Evolutionary conservation across 1,284 basidiomycete species (phyloP).

Genomic region (Phylloporus sp.): DNA sequence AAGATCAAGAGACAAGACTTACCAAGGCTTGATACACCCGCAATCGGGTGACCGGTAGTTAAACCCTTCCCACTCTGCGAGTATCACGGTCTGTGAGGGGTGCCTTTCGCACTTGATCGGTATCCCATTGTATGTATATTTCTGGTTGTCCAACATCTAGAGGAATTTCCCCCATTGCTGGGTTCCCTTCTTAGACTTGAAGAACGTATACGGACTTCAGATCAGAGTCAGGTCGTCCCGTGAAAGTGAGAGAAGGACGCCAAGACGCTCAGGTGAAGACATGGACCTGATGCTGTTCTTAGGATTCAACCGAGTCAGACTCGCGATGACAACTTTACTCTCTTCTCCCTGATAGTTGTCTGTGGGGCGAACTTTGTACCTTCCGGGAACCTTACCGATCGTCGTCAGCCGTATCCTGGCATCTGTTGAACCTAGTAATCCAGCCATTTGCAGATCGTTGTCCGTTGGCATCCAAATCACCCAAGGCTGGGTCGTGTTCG

Average conservation of each 20-base stretch:
- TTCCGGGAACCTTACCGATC: constrained; percentile 59
- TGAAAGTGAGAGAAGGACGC: constrained; percentile 71
- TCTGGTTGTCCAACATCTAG: constrained; percentile 46
- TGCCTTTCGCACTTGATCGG: constrained; percentile 66
- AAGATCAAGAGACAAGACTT: too few relatives aligned
- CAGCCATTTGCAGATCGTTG: constrained; percentile 43
- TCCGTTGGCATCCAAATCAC: constrained; percentile 67
- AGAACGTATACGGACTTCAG: constrained; percentile 68
- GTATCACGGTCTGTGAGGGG: constrained; percentile 46
- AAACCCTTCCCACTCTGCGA: constrained; percentile 56
- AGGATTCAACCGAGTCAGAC: constrained; percentile 65
- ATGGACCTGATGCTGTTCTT: constrained; percentile 70
- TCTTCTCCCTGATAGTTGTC: constrained; percentile 74
- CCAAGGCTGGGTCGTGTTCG: constrained; percentile 64
- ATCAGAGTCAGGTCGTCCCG: constrained; percentile 68
- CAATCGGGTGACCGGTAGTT: constrained; percentile 63
- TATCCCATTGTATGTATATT: constrained; percentile 65
- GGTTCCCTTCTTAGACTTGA: constrained; percentile 57
- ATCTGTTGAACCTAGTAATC: too few relatives aligned
- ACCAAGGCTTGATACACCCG: constrained; percentile 68
- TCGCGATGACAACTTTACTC: too few relatives aligned
- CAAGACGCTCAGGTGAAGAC: constrained; percentile 68
- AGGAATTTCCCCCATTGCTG: constrained; percentile 61
- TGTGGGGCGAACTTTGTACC: too few relatives aligned
- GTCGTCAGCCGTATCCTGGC: constrained; percentile 63